Evolutionary conservation across 2,329 filamentous ascomycete genomes (phyloP), one percentile per base, ranked within the genome.

Genomic region (Monosporascus sp.): DNA sequence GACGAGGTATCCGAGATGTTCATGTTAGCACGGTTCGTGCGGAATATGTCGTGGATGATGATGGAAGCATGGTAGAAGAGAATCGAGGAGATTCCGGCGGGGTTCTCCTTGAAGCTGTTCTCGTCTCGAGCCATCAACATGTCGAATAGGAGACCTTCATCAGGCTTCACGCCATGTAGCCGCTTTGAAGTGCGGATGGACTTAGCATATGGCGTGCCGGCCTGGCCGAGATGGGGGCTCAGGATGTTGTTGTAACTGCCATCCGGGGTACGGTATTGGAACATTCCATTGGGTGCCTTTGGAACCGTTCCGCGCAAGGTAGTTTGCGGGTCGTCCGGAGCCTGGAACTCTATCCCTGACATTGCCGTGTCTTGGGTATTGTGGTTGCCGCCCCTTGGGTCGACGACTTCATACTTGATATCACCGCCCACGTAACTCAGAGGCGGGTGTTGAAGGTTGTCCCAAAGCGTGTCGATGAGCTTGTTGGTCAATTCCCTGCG

Each of bases 61-160:
- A 92, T 86, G 7, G 86, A 83, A 0, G 87, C 88, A 44, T 89
- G 74, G 59, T 91, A 90, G 67, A 89, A 90, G 17, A 92, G 73
- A 71, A 90, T 83, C 60, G 84, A 86, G 0, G 87, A 91, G 41
- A 91, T 84, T n/a, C 82, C 80, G 49, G 86, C 86, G 0, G 86
- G 84, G 65, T 90, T 88, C 51, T 83, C 75, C 56, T 82, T 77
- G 56, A 82, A 81, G n/a, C 60, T 63, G 0, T 60, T 53, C 35
- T 74, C 71, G 38, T 72, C 72, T 26, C 86, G 79, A 17, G 81
- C 82, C 76, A 89, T 80, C 26, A 89, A 65, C 22, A 79, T 80
- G 66, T 89, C 86, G 55, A 90, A 90, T 3, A 90, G 72, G 15
- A 85, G 72, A 18, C 81, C 82, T 0, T 86, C 78, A 49, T 89